A percentile compares a stretch with the other conserved stretches of the same genome.
Conservation (phyloP, 2,329 filamentous ascomycete genomes). For the Tolypocladium tropicale region DNA sequence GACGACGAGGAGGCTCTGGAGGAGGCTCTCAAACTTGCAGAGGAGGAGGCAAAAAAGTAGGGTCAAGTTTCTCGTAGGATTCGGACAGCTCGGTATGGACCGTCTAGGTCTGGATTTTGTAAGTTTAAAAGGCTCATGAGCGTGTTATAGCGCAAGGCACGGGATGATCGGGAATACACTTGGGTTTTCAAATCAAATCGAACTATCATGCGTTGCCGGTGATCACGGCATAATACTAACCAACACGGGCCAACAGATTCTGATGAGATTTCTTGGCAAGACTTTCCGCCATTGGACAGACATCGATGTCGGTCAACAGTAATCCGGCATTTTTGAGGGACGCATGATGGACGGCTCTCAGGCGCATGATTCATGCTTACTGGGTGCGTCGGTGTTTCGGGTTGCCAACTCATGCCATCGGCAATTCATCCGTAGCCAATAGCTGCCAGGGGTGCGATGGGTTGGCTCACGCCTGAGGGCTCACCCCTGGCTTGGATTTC, state of each 20-base stretch:
- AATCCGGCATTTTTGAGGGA: neutral
- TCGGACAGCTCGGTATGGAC: neutral
- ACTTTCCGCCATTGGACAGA: neutral
- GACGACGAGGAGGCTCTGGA: conserved; percentile 27
- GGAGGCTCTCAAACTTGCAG: conserved; percentile 22
- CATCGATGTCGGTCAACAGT: neutral
- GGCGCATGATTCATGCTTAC: neutral
- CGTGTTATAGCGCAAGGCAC: neutral
- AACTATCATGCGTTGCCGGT: too few species aligned
- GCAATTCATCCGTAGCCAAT: neutral
- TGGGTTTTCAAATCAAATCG: neutral
- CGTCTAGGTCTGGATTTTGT: neutral
- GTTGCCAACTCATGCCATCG: neutral
- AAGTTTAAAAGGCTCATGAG: neutral
- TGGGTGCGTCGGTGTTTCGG: neutral
- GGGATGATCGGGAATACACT: neutral
- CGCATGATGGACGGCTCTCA: neutral
- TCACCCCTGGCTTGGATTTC: neutral
- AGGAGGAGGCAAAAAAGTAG: conserved; percentile 15
- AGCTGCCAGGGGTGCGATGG: neutral
- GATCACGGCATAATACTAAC: neutral
- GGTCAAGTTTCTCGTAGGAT: neutral
- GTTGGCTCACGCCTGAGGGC: neutral
- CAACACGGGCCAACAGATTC: neutral
- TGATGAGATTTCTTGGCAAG: neutral